Evolutionary conservation across 805 yeast species (phyloP), one percentile per base, ranked within the genome.

Genomic region (Grigorovia transvaalensis): DNA sequence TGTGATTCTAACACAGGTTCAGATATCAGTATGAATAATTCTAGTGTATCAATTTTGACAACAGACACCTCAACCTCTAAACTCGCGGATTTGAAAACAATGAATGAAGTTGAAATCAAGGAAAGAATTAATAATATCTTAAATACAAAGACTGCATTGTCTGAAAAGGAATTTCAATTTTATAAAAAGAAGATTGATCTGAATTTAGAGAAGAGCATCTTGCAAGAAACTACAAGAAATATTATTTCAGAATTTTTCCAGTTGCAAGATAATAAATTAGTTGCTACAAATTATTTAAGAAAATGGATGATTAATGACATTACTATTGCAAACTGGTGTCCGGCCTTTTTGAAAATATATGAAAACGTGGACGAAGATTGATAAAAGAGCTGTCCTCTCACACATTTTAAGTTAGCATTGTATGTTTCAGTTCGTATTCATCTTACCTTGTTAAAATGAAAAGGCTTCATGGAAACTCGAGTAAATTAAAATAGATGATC

Each of bases 271-370:
- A 62, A 67, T 27, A 61, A 57, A n/a, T 53, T 54, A 1, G 45
- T 51, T 15, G 74, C 70, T 51, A 72, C 71, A 51, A 65, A 59
- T 52, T 60, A 57, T 48, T 71, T 71, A 49, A 74, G 71, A 33
- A 69, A 75, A 33, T 82, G 79, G 71, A 80, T 82, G 79, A 69
- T 82, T 67, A 58, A 68, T 1, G 79, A 81, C 57, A 75, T 73
- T 45, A 81, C 85, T 0, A 77, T 79, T 11, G 72, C 80, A 49
- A 65, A 68, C 23, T 85, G 95, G 95, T 79, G 85, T 54, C 73
- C 79, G 27, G 84, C 90, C 3, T 69, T 85, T 50, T 74, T 82
- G 49, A 81, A 81, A 61, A 64, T 84, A 4, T 57, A 79, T 15
- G 79, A 77, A 50, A 69, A 67, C 50, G 56, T 54, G 5, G 35